phyloP scores from a whole-genome alignment of 352 stramenopile genomes.

The Phytophthora constricta region DNA sequence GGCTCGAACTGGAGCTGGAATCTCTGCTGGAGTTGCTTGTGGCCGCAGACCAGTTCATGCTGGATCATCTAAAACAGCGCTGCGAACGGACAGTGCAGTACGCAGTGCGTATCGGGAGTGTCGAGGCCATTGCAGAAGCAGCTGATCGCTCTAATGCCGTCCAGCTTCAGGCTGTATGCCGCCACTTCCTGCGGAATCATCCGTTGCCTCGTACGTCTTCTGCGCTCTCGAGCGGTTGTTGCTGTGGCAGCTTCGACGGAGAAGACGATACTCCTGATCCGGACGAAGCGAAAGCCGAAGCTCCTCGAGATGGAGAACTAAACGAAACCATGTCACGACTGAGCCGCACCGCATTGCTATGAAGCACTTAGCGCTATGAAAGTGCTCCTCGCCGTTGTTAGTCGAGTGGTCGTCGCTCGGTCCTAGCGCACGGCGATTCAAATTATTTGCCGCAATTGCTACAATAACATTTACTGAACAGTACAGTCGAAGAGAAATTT shows the following conservation, averaged over 20 bases:
- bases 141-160: constrained; percentile 92
- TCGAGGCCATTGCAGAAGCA: constrained; percentile 88
- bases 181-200: constrained; percentile 93
- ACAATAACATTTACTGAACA: no score
- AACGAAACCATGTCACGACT: constrained; percentile 17
- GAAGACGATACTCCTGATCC: constrained; percentile 16
- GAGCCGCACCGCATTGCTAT: constrained; percentile 30
- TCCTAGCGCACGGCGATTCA: neutral
- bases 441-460: constrained; percentile 39
- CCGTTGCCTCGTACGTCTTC: constrained; percentile 17
- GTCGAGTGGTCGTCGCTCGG: no score
- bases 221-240: constrained; percentile 11
- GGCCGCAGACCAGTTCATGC: constrained; percentile 95
- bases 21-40: constrained; percentile 90
- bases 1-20: constrained; percentile 62
- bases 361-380: constrained; percentile 13
- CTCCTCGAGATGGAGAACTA: constrained; percentile 17
- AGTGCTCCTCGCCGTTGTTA: neutral
- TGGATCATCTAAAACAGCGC: constrained; percentile 96
- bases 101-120: constrained; percentile 81
- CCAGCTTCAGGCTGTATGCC: constrained; percentile 92
- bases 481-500: no score
- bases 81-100: constrained; percentile 91
- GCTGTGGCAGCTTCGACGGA: constrained; percentile 23
- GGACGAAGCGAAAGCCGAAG: constrained; percentile 24